phyloP scores from a whole-genome alignment of 331 rosid genomes.

The Saraca asoca region DNA sequence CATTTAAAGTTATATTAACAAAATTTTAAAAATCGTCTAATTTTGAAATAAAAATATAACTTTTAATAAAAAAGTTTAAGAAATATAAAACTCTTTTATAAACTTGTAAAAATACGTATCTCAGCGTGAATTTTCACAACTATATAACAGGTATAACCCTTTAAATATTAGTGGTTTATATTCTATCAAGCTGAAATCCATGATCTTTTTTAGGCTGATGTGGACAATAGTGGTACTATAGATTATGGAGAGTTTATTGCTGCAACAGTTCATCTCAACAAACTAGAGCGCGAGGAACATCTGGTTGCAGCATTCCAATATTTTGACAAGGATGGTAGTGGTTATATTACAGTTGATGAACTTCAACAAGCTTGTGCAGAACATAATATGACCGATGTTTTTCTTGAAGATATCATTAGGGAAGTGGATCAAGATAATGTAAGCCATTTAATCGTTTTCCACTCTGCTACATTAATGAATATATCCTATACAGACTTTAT shows the following conservation, averaged over 20 bases:
- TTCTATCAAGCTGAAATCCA: constrained; percentile 39
- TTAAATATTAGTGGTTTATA: constrained; percentile 14
- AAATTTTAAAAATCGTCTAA: too few species aligned
- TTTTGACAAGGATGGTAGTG: constrained; percentile 97
- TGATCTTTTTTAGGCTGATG: constrained; percentile 82
- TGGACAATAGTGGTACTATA: constrained; percentile 97
- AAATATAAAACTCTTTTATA: too few species aligned
- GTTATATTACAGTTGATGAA: constrained; percentile 97
- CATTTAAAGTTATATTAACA: too few species aligned
- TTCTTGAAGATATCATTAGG: constrained; percentile 87
- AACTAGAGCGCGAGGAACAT: constrained; percentile 98
- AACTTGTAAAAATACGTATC: too few species aligned
- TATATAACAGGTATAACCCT: too few species aligned
- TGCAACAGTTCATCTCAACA: constrained; percentile 98
- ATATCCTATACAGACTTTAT: too few species aligned
- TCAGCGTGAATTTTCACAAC: too few species aligned
- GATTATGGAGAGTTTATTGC: constrained; percentile 99
- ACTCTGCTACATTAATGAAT: background rate
- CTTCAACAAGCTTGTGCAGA: constrained; percentile 98
- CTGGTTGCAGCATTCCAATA: constrained; percentile 92
- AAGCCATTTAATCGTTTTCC: constrained; percentile 39
- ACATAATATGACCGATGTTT: constrained; percentile 85
- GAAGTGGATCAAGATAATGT: constrained; percentile 99
- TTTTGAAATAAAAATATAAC: too few species aligned
- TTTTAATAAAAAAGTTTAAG: too few species aligned